Percentiles rank a stretch among this genome's conserved stretches.
These are phyloP conservation scores for Panus rudis DNA, from an alignment of 768 basidiomycete species.

Conservation along the genomic window DNA sequence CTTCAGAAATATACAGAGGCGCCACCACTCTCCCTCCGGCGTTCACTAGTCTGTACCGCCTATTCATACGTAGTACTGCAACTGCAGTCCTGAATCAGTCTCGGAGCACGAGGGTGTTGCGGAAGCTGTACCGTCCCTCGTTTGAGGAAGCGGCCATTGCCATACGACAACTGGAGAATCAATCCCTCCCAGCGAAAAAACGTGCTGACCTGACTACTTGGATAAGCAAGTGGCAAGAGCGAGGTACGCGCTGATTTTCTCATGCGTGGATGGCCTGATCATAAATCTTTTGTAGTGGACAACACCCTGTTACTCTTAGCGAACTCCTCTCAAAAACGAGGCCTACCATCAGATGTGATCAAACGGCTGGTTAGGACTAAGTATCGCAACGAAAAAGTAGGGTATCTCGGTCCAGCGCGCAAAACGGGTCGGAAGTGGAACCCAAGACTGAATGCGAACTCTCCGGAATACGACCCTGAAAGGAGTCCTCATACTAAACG, in stretches of 20 bases:
- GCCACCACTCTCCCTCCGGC: slow-evolving; percentile 26
- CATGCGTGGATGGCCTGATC: background rate
- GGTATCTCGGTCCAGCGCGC: slow-evolving; percentile 2
- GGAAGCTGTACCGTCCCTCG: slow-evolving; percentile 44
- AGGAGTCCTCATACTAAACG: background rate
- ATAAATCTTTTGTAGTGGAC: slow-evolving; percentile 43
- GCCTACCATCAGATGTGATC: too few relatives aligned
- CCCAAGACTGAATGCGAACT: slow-evolving; percentile 23
- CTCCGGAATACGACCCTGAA: slow-evolving; percentile 17
- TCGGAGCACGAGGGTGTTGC: slow-evolving; percentile 35
- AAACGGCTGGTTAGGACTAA: too few relatives aligned
- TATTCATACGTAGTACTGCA: slow-evolving; percentile 49
- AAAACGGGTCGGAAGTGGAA: slow-evolving; percentile 29
- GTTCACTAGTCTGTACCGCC: slow-evolving; percentile 54
- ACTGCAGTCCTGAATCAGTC: slow-evolving; percentile 52
- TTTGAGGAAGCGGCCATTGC: slow-evolving; percentile 46
- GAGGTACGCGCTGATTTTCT: slow-evolving; percentile 32
- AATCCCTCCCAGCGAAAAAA: slow-evolving; percentile 24
- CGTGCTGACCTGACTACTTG: slow-evolving; percentile 35
- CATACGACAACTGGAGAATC: slow-evolving; percentile 33
- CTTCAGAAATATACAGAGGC: too few relatives aligned
- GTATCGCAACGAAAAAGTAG: too few relatives aligned
- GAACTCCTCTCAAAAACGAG: slow-evolving; percentile 55
- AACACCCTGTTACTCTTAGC: slow-evolving; percentile 55
- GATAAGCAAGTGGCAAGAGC: slow-evolving; percentile 47